Percentiles rank a stretch among this genome's conserved stretches.
phyloP scores from a whole-genome alignment of 2,329 filamentous ascomycete genomes.

The Nothopassalora personata region DNA sequence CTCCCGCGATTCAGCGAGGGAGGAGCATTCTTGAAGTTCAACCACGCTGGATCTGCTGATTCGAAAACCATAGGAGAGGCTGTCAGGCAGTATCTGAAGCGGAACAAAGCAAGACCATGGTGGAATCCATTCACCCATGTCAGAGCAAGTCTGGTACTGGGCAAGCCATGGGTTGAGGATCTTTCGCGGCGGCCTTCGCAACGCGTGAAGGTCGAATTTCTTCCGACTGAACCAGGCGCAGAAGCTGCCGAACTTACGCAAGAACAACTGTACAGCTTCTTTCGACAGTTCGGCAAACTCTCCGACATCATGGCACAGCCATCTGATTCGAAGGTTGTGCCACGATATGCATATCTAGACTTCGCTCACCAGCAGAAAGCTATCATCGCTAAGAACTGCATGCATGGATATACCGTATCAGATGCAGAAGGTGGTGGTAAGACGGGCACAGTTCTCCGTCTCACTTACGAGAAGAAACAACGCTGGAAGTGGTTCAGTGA shows the following conservation, averaged over 20 bases:
- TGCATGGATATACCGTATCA: slow-evolving; percentile 74
- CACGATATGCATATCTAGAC: slow-evolving; percentile 73
- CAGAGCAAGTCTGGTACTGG: slow-evolving; percentile 67
- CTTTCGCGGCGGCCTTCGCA: slow-evolving; percentile 74
- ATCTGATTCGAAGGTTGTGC: slow-evolving; percentile 77
- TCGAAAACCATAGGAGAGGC: slow-evolving; percentile 55
- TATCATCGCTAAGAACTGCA: slow-evolving; percentile 84
- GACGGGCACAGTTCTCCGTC: slow-evolving; percentile 66
- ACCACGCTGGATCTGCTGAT: slow-evolving; percentile 46
- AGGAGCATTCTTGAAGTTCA: slow-evolving; percentile 87
- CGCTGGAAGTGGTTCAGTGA: slow-evolving; percentile 77
- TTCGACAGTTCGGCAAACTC: slow-evolving; percentile 86
- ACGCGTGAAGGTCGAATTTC: slow-evolving; percentile 76
- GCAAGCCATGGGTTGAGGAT: slow-evolving; percentile 91
- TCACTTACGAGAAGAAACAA: slow-evolving; percentile 76
- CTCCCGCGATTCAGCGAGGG: slow-evolving; percentile 84
- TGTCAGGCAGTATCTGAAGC: slow-evolving; percentile 58
- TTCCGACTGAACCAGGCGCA: slow-evolving; percentile 64
- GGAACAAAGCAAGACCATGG: slow-evolving; percentile 76
- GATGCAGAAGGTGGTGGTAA: slow-evolving; percentile 68
- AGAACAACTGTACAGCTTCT: slow-evolving; percentile 79
- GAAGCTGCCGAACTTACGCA: slow-evolving; percentile 74
- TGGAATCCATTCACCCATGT: slow-evolving; percentile 77
- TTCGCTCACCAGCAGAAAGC: slow-evolving; percentile 69
- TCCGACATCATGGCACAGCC: slow-evolving; percentile 77